Percentiles rank a stretch among this genome's conserved stretches.
These are phyloP conservation scores for Globisporangium parvum DNA, from an alignment of 352 stramenopile species.

Conservation along the genomic window DNA sequence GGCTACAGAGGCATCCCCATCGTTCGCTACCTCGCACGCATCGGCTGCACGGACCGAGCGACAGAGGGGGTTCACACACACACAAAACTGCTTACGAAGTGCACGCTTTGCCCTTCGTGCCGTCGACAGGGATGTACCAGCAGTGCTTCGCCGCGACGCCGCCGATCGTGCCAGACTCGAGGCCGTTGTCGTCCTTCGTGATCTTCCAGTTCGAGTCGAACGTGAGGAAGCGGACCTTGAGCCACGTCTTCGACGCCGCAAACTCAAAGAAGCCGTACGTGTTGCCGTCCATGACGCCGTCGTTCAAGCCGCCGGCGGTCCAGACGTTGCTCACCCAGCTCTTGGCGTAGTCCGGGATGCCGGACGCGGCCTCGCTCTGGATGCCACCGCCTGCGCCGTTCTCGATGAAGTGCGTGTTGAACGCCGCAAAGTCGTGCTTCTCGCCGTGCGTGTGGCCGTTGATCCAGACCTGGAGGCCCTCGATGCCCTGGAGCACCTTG, in stretches of 20 bases:
- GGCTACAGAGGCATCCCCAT: too few relatives aligned
- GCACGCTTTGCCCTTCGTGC: slow-evolving; percentile 10
- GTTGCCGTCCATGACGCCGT: slow-evolving; percentile 32
- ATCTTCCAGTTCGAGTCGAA: slow-evolving; percentile 61
- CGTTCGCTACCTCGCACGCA: too few relatives aligned
- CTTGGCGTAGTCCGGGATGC: slow-evolving; percentile 43
- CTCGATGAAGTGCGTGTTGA: slow-evolving; percentile 66
- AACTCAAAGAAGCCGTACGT: slow-evolving; percentile 71
- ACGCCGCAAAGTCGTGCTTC: slow-evolving; percentile 58
- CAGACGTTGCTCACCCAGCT: slow-evolving; percentile 54
- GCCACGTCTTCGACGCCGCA: slow-evolving; percentile 51
- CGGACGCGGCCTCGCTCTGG: slow-evolving; percentile 67
- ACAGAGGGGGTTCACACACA: too few relatives aligned
- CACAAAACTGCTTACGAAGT: not conserved
- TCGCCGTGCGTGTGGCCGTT: slow-evolving; percentile 75
- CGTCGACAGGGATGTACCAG: slow-evolving; percentile 61
- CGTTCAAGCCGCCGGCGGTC: slow-evolving; percentile 42
- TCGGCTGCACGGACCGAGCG: too few relatives aligned
- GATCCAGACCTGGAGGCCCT: slow-evolving; percentile 57
- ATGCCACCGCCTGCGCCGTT: slow-evolving; percentile 82
- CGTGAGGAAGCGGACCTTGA: slow-evolving; percentile 67
- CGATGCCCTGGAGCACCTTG: slow-evolving; percentile 30
- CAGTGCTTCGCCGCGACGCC: slow-evolving; percentile 67
- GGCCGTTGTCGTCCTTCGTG: slow-evolving; percentile 39
- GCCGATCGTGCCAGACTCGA: slow-evolving; percentile 33